Conservation (phyloP, 768 basidiomycete genomes). For the Mycena epipterygia region DNA sequence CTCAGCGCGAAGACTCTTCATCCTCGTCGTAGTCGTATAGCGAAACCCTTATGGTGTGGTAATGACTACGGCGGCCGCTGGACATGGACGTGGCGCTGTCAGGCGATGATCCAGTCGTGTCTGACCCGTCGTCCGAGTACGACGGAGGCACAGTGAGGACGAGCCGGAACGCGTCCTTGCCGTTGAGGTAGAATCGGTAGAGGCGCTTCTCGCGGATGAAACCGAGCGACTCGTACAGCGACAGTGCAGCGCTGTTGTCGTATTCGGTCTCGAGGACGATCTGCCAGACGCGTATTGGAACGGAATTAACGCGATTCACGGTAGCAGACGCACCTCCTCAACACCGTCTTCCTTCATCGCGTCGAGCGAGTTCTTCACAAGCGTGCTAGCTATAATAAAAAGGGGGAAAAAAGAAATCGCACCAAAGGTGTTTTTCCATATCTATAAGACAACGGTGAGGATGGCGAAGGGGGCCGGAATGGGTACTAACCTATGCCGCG, state of each 20-base stretch:
- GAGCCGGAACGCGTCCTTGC: slow-evolving; percentile 94
- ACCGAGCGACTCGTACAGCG: slow-evolving; percentile 91
- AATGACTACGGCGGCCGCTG: slow-evolving; percentile 43
- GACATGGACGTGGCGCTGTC: slow-evolving; percentile 35
- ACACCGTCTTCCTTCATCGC: slow-evolving; percentile 88
- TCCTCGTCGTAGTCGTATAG: slow-evolving; percentile 63
- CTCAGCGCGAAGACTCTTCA: slow-evolving; percentile 53
- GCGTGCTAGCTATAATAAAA: slow-evolving; percentile 76
- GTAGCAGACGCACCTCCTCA: slow-evolving; percentile 77
- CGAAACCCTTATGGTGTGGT: slow-evolving; percentile 61
- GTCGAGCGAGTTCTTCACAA: slow-evolving; percentile 86
- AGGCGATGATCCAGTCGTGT: slow-evolving; percentile 45
- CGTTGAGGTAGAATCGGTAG: slow-evolving; percentile 96
- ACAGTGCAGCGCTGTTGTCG: slow-evolving; percentile 90
- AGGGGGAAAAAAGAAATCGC: slow-evolving; percentile 57
- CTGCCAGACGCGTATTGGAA: slow-evolving; percentile 52
- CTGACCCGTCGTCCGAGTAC: slow-evolving; percentile 52
- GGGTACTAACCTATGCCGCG: slow-evolving; percentile 87
- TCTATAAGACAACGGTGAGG: slow-evolving; percentile 63
- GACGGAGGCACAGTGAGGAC: slow-evolving; percentile 70
- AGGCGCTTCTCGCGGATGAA: slow-evolving; percentile 97
- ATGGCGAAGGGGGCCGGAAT: slow-evolving; percentile 50
- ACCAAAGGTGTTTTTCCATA: slow-evolving; percentile 62
- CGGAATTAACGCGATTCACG: slow-evolving; percentile 4
- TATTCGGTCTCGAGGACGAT: slow-evolving; percentile 96